Percentiles rank a stretch among this genome's conserved stretches.
Conservation (phyloP, 208 protist genomes). For the Trypanosoma caninum region DNA sequence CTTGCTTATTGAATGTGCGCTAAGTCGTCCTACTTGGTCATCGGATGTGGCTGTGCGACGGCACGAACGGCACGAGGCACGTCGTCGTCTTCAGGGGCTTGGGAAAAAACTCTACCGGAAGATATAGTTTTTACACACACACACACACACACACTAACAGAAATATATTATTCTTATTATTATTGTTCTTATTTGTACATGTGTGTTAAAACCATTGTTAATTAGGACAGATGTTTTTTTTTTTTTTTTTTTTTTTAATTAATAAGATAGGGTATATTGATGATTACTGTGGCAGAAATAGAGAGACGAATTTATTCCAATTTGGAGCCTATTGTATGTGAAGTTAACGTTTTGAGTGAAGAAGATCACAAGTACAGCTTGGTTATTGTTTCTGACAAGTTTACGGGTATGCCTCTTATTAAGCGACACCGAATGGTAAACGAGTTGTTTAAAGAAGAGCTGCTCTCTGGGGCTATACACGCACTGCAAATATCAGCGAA, state of each 20-base stretch:
- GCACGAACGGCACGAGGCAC: slow-evolving; percentile 27
- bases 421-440: slow-evolving; percentile 74
- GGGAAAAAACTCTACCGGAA: slow-evolving; percentile 42
- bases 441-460: slow-evolving; percentile 64
- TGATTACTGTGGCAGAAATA: slow-evolving; percentile 23
- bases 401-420: slow-evolving; percentile 50
- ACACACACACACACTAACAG: neutral
- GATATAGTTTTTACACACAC: slow-evolving; percentile 21
- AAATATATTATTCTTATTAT: neutral
- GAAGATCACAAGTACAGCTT: slow-evolving; percentile 65
- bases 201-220: too few species aligned
- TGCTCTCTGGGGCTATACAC: slow-evolving; percentile 67
- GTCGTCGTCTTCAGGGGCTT: slow-evolving; percentile 40
- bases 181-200: neutral
- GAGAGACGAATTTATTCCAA: slow-evolving; percentile 33
- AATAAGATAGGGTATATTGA: slow-evolving; percentile 10
- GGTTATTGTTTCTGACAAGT: slow-evolving; percentile 43
- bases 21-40: slow-evolving; percentile 28
- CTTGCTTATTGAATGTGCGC: slow-evolving; percentile 47
- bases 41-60: slow-evolving; percentile 25
- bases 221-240: neutral
- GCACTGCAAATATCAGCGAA: slow-evolving; percentile 65
- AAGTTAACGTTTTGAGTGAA: slow-evolving; percentile 47
- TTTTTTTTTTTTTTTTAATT: slow-evolving; percentile 4
- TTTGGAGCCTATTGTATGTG: slow-evolving; percentile 32